Percentiles rank a stretch among this genome's conserved stretches.
phyloP scores from a whole-genome alignment of 495 filamentous ascomycete genomes.

The Talaromyces stipitatus region DNA sequence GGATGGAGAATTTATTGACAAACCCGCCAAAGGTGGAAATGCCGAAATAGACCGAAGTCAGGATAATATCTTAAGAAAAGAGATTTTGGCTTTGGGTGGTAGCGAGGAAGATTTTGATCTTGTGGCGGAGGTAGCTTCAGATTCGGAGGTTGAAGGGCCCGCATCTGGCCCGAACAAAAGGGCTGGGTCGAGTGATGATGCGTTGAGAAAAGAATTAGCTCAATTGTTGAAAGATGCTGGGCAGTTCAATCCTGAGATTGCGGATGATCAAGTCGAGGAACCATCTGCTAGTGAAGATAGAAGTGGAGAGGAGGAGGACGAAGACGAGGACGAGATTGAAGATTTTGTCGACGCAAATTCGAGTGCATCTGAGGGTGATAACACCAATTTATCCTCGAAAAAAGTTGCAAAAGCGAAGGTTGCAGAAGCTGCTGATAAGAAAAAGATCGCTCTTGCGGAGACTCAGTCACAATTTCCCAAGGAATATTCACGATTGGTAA shows the following conservation, averaged over 20 bases:
- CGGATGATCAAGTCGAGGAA: conserved; percentile 32
- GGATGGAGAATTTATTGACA: conserved; percentile 42
- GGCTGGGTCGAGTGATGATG: conserved; percentile 22
- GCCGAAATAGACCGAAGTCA: conserved; percentile 12
- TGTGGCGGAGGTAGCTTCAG: conserved; percentile 53
- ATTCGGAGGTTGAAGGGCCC: conserved; percentile 46
- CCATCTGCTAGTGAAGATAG: conserved; percentile 16
- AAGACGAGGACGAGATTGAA: conserved; percentile 22
- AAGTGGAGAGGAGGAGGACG: conserved; percentile 17
- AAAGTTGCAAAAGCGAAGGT: background rate
- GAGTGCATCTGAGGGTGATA: conserved; percentile 19
- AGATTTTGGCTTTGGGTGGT: conserved; percentile 70
- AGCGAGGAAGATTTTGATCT: conserved; percentile 67
- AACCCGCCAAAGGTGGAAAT: conserved; percentile 18
- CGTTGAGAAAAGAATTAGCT: conserved; percentile 34
- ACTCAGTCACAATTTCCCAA: conserved; percentile 14
- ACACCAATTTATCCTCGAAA: conserved; percentile 13
- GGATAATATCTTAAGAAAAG: conserved; percentile 48
- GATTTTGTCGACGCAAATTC: conserved; percentile 14
- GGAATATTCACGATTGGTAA: conserved; percentile 37
- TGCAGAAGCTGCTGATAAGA: background rate
- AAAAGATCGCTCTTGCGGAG: background rate
- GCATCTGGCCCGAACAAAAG: conserved; percentile 19
- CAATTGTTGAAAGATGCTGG: conserved; percentile 37
- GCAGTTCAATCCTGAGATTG: conserved; percentile 33